phyloP scores from a whole-genome alignment of 169 alveolate genomes.

The Babesia bigemina region DNA sequence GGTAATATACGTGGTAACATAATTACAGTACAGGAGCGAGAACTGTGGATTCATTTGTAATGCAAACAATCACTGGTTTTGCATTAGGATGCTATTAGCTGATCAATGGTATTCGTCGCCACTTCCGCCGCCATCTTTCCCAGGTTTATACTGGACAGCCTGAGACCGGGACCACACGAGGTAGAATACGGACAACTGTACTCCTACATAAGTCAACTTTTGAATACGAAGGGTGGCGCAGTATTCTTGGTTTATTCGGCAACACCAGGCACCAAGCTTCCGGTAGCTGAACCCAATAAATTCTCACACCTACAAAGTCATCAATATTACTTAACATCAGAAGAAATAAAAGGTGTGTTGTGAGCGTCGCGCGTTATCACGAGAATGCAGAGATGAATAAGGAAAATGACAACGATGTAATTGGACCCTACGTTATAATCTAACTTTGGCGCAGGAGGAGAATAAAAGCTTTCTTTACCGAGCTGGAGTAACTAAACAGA shows the following conservation, averaged over 20 bases:
- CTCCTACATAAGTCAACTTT: slow-evolving; percentile 18
- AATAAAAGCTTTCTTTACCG: slow-evolving; percentile 15
- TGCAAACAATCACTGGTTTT: slow-evolving; percentile 57
- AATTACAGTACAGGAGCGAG: slow-evolving; percentile 5
- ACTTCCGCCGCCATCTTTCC: not conserved
- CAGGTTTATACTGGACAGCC: slow-evolving; percentile 68
- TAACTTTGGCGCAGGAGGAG: slow-evolving; percentile 21
- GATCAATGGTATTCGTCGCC: slow-evolving; percentile 28
- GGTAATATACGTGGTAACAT: not conserved
- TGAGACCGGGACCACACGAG: slow-evolving; percentile 52
- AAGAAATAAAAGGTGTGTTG: slow-evolving; percentile 38
- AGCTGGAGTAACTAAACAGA: slow-evolving; percentile 19
- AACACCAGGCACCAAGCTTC: slow-evolving; percentile 6
- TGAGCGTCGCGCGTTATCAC: not conserved
- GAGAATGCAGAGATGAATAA: slow-evolving; percentile 17
- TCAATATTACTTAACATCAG: slow-evolving; percentile 39
- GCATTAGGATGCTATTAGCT: slow-evolving; percentile 38
- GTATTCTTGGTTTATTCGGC: slow-evolving; percentile 43
- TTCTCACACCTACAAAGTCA: slow-evolving; percentile 21
- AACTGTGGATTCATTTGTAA: slow-evolving; percentile 51
- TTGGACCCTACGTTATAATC: not conserved
- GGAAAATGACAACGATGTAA: slow-evolving; percentile 19
- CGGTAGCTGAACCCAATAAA: slow-evolving; percentile 45
- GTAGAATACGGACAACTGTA: slow-evolving; percentile 37
- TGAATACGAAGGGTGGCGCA: slow-evolving; percentile 33